Base-by-base conservation (phyloP, 2,329 filamentous ascomycete genomes). In the Phialophora chinensis region DNA sequence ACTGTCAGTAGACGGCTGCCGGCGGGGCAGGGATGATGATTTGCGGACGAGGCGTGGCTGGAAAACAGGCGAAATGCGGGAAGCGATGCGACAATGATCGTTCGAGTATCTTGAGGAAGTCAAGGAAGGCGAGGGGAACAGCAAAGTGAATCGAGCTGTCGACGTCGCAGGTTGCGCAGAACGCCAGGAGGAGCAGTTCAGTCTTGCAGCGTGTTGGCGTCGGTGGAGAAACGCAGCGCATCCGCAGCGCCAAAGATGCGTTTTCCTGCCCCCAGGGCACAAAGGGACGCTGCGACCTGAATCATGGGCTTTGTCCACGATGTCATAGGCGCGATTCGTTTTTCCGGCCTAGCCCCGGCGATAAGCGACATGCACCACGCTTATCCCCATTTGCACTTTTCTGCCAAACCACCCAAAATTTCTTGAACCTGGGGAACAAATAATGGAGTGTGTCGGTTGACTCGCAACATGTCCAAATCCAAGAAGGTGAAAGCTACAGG, bases 361-460 rank as follows among this genome's bases (percentile, higher is more conserved):
- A 54, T 67, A 62, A 62, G 1, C 33, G 1, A 12, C 1, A 50
- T 67, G 66, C 66, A 65, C 55, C 10, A 49, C n/a, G 23, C 8
- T 68, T 68, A 68, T 65, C 66, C 44, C 66, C 66, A 63, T 65
- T 55, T 58, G 62, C 31, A 35, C 27, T 61, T 53, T 27, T 20
- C 25, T 20, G 27, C 25, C 38, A 49, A 33, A 20, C 38, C 38
- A 44, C 38, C 44, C 50, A 60, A 63, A 63, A 59, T 63, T 68
- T 68, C 64, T 20, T 62, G 56, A n/a, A 44, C 29, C 49, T 7
- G 57, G 44, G 20, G 12, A 4, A 44, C 14, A 14, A n/a, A 17
- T 42, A 5, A 2, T 42, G 38, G 14, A 8, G n/a, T 7, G 17
- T 44, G 17, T 44, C 38, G 8, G n/a, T n/a, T n/a, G 38, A 8